Conservation (phyloP, 306 rosid genomes). For the Cicer arietinum region DNA sequence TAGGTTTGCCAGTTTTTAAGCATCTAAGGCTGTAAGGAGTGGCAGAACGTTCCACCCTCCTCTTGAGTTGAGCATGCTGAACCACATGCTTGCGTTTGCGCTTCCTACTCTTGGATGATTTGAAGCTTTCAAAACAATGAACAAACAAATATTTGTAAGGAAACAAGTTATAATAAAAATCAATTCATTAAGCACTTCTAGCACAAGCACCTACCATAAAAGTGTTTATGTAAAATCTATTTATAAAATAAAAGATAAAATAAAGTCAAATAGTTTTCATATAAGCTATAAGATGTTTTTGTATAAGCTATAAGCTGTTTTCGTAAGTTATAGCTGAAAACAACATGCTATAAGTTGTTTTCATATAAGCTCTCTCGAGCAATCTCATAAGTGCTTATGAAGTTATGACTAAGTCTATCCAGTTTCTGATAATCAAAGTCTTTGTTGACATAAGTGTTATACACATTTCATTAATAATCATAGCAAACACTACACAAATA, state of each 20-base stretch:
- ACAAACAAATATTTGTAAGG: constrained; percentile 23
- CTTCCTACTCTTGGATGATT: constrained; percentile 60
- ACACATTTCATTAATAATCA: constrained; percentile 2
- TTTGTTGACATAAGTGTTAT: background rate
- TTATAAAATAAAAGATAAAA: too few relatives aligned
- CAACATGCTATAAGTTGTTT: too few relatives aligned
- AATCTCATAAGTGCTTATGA: too few relatives aligned
- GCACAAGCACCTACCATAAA: too few relatives aligned
- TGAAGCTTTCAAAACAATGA: constrained; percentile 60
- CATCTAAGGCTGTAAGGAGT: constrained; percentile 59
- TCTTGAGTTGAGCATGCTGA: constrained; percentile 63
- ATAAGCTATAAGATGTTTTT: too few relatives aligned
- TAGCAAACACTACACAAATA: constrained; percentile 21
- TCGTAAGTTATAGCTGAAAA: too few relatives aligned
- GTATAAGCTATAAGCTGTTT: too few relatives aligned
- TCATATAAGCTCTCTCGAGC: too few relatives aligned
- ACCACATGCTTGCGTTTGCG: constrained; percentile 67
- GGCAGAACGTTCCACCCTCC: constrained; percentile 67
- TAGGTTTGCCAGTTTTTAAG: constrained; percentile 45
- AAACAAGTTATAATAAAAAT: background rate
- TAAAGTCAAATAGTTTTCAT: too few relatives aligned
- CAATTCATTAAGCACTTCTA: background rate
- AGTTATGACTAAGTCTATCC: background rate
- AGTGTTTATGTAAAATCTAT: too few relatives aligned
- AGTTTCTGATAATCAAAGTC: background rate